Conservation (phyloP, 495 filamentous ascomycete genomes). For the Xylaria castorea region DNA sequence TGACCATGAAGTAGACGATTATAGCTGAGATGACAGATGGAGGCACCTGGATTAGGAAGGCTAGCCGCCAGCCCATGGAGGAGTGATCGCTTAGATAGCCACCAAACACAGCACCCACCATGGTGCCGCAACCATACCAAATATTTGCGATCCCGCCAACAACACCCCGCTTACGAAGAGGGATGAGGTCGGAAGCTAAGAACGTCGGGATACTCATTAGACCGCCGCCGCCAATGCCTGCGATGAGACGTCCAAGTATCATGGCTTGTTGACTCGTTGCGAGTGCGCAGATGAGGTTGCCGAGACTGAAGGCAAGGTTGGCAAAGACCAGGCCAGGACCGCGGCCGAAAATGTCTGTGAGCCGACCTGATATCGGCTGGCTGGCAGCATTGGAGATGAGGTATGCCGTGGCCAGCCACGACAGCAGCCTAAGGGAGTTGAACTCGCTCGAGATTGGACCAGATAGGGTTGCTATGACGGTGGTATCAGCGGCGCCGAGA, state of each 20-base stretch:
- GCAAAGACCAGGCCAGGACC: slow-evolving; percentile 75
- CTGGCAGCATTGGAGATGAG: slow-evolving; percentile 84
- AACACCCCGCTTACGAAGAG: slow-evolving; percentile 76
- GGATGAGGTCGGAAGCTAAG: slow-evolving; percentile 78
- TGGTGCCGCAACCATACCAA: slow-evolving; percentile 69
- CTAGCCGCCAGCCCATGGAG: slow-evolving; percentile 70
- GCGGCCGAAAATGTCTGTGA: slow-evolving; percentile 86
- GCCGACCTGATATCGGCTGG: slow-evolving; percentile 78
- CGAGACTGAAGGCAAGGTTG: slow-evolving; percentile 75
- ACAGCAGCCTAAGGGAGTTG: slow-evolving; percentile 75
- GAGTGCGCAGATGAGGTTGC: slow-evolving; percentile 82
- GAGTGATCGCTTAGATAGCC: slow-evolving; percentile 77
- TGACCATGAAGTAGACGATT: slow-evolving; percentile 68
- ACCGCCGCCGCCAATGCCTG: slow-evolving; percentile 83
- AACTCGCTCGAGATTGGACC: slow-evolving; percentile 84
- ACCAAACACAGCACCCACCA: slow-evolving; percentile 73
- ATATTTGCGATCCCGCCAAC: slow-evolving; percentile 86
- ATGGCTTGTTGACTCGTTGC: slow-evolving; percentile 70
- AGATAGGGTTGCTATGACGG: slow-evolving; percentile 80
- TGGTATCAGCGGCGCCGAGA: slow-evolving; percentile 77
- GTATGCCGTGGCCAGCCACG: slow-evolving; percentile 87
- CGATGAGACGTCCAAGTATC: slow-evolving; percentile 76
- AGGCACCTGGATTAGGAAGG: slow-evolving; percentile 81
- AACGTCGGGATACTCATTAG: slow-evolving; percentile 80
- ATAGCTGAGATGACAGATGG: slow-evolving; percentile 65